A percentile compares a stretch with the other conserved stretches of the same genome.
These are phyloP conservation scores for Nothophoma quercina DNA, from an alignment of 2,329 filamentous ascomycete genomes.

Conservation along the genomic window DNA sequence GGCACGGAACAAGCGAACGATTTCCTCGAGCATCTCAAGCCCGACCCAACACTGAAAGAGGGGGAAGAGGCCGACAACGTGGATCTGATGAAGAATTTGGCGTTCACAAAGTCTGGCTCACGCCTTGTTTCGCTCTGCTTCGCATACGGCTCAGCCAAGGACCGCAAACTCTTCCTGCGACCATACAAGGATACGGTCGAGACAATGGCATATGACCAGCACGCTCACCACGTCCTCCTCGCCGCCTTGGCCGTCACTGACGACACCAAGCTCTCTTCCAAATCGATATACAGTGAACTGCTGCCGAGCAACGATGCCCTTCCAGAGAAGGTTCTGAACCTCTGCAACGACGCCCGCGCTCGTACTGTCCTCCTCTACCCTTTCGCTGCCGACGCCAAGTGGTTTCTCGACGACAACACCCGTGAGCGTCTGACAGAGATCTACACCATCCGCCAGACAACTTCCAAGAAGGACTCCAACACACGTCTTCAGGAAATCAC, in stretches of 20 bases:
- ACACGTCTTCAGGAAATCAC: slow-evolving; percentile 78
- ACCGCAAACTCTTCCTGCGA: slow-evolving; percentile 86
- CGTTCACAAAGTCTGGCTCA: slow-evolving; percentile 90
- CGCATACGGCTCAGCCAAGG: slow-evolving; percentile 87
- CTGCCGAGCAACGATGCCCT: slow-evolving; percentile 63
- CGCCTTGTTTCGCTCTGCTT: slow-evolving; percentile 81
- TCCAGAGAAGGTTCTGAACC: slow-evolving; percentile 68
- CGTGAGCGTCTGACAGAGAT: slow-evolving; percentile 78
- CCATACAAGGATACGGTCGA: slow-evolving; percentile 90
- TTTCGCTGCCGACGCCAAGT: slow-evolving; percentile 70
- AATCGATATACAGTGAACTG: slow-evolving; percentile 86
- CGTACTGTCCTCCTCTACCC: slow-evolving; percentile 79
- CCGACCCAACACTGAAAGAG: slow-evolving; percentile 75
- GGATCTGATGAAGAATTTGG: slow-evolving; percentile 91
- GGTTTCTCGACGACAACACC: slow-evolving; percentile 68
- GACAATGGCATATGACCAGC: slow-evolving; percentile 79
- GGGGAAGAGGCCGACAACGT: slow-evolving; percentile 59
- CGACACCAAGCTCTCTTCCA: slow-evolving; percentile 87
- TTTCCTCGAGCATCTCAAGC: slow-evolving; percentile 89
- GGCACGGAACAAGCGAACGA: slow-evolving; percentile 84
- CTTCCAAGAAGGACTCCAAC: slow-evolving; percentile 90
- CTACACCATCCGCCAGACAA: slow-evolving; percentile 78
- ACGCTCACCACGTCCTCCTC: slow-evolving; percentile 83
- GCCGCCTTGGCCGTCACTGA: slow-evolving; percentile 91
- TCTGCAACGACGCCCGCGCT: slow-evolving; percentile 71